Base-by-base conservation (phyloP, 176 grass and related monocot genomes). In the Olyra latifolia region DNA sequence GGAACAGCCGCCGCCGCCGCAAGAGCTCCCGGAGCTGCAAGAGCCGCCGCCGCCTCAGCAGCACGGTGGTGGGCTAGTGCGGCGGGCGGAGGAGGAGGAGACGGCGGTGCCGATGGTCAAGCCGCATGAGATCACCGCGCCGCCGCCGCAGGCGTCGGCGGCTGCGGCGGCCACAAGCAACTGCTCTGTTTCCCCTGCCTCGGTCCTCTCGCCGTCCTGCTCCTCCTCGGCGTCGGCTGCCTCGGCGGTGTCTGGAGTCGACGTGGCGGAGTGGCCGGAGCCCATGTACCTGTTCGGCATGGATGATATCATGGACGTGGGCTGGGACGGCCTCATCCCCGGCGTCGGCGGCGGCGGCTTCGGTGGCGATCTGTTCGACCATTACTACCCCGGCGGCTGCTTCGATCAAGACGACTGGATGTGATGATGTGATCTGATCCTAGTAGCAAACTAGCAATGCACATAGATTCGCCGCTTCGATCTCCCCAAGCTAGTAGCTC, bases 221-320 rank as follows among this genome's bases (percentile, higher is more conserved):
- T 88, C 82, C 23, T 88, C 87, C 25, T 83, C 84, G 0, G 56
- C 10, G 20, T 80, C 81, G 22, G 66, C 66, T 54, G 43, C 85
- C 6, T 19, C 84, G 3, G 62, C 68, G 57, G 63, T 25, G 38
- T 67, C 77, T 56, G 54, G 82, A 12, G 55, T 77, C 17, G 83
- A 89, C 17, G 80, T 86, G 57, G 75, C 87, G 69, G 85, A 94
- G 71, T 94, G 92, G 95, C 80, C 78, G 10, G 92, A 92, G 39
- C 84, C 85, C 70, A 65, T 90, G 83, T 88, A 90, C 66, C 41
- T 92, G 23, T 64, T 92, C 80, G 92, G 79, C 54, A 47, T 94
- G 79, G 87, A 98, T 17, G 88, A 80, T 38, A 49, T 92, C 82
- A 80, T 80, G 67, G 83, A 89, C 72, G 48, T 55, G 6, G 78